Conservation (phyloP, 2,329 filamentous ascomycete genomes). For the Drechslera avenae region DNA sequence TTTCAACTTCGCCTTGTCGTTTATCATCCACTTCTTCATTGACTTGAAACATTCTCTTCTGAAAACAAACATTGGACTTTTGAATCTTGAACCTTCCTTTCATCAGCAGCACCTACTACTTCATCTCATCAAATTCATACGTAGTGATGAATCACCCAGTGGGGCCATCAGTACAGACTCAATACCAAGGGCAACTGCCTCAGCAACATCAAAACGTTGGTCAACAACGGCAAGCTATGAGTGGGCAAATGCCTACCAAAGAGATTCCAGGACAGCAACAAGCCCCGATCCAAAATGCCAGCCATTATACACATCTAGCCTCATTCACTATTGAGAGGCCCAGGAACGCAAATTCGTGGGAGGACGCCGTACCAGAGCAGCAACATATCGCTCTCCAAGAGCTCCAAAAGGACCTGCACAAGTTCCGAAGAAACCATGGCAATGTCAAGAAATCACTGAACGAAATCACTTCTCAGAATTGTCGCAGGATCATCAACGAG, state of each 20-base stretch:
- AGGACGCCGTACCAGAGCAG: constrained; percentile 30
- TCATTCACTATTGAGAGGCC: constrained; percentile 36
- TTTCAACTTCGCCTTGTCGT: constrained; percentile 11
- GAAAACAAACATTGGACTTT: background rate
- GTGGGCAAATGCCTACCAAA: constrained; percentile 18
- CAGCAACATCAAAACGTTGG: constrained; percentile 23
- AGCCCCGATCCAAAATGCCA: constrained; percentile 9
- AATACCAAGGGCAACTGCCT: constrained; percentile 12
- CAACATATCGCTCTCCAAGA: constrained; percentile 30
- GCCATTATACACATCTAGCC: constrained; percentile 29
- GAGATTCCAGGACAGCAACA: constrained; percentile 13
- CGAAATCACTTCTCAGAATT: constrained; percentile 33
- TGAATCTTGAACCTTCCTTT: background rate
- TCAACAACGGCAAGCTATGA: constrained; percentile 25
- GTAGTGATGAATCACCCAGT: constrained; percentile 20
- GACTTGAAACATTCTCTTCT: background rate
- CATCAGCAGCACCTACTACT: background rate
- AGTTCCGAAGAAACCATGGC: constrained; percentile 24
- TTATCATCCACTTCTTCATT: constrained; percentile 2
- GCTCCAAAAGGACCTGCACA: constrained; percentile 28
- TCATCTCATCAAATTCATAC: background rate
- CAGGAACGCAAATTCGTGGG: constrained; percentile 30
- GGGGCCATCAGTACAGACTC: constrained; percentile 15
- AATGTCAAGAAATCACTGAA: constrained; percentile 29
- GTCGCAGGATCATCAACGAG: constrained; percentile 30